Percentiles rank a stretch among this genome's conserved stretches.
Conservation (phyloP, 352 stramenopile species). For the Phytopythium montanum region DNA sequence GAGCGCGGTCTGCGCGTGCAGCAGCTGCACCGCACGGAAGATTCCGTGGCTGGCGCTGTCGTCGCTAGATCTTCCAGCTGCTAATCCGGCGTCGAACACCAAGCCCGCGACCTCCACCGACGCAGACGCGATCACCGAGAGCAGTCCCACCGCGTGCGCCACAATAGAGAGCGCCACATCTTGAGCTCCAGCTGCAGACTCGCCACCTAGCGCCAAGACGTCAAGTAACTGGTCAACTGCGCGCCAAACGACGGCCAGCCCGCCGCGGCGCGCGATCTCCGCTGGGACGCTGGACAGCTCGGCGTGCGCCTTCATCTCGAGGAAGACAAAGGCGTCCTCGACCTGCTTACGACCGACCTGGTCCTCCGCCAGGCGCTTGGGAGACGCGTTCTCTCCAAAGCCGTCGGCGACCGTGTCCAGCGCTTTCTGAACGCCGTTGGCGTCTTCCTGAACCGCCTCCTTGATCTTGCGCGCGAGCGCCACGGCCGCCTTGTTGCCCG, state of each 20-base stretch:
- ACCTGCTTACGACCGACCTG: constrained; percentile 32
- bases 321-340: constrained; percentile 64
- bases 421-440: constrained; percentile 77
- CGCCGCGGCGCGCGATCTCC: constrained; percentile 52
- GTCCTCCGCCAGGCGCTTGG: constrained; percentile 1
- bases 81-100: constrained; percentile 20
- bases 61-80: constrained; percentile 4
- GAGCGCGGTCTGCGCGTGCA: constrained; percentile 47
- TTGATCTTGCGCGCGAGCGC: constrained; percentile 74
- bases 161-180: constrained; percentile 27
- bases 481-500: constrained; percentile 69
- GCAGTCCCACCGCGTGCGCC: constrained; percentile 40
- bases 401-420: constrained; percentile 47
- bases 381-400: constrained; percentile 11
- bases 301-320: constrained; percentile 71
- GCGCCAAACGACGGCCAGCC: constrained; percentile 54
- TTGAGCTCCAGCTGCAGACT: background rate
- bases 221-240: constrained; percentile 30
- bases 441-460: constrained; percentile 63
- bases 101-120: constrained; percentile 43
- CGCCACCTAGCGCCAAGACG: constrained; percentile 7
- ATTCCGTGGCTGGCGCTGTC: constrained; percentile 14
- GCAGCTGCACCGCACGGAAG: constrained; percentile 25
- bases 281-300: constrained; percentile 48
- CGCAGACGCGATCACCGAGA: constrained; percentile 53